Base-by-base conservation (phyloP, 1,139 yeast species). In the Protomyces inouyei region DNA sequence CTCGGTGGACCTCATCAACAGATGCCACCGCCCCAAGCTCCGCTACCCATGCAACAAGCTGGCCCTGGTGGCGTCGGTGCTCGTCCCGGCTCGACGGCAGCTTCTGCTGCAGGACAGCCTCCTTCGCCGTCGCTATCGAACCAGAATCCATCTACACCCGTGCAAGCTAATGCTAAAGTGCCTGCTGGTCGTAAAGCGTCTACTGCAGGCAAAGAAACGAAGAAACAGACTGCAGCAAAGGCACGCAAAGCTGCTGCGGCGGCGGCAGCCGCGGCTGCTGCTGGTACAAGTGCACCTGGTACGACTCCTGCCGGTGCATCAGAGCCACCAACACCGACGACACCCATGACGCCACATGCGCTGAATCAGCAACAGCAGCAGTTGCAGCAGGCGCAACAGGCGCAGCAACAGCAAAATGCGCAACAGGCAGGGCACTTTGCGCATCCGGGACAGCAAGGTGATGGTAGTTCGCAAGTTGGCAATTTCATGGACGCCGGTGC, bases 101-200 rank as follows among this genome's bases (percentile, higher is more conserved):
- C 64, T 51, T 64, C 65, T 4, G 68, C 67, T n/a, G 43, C 43
- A 28, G 67, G 66, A 25, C 67, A 69, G 14, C 75, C 76, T 3
- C 68, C 72, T 28, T 75, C 81, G 1, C 79, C 80, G 6, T 70
- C 72, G 55, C 68, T 72, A 45, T 69, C 69, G 4, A 73, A 71
- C 64, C 60, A 65, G 14, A 66, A 67, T 23, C 80, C 81, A 54
- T 76, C 81, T n/a, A 83, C 82, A 65, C 76, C 80, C 2, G 75
- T 76, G 55, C 81, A 83, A 79, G 76, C 81, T 1, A 72, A 77
- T 46, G 74, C 76, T 55, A 69, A 79, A 52, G 69, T 79, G 37
- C 76, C 79, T 73, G 72, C 73, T 59, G 74, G 73, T 54, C 80
- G 79, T 61, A 76, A 79, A 71, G 75, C 79, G 51, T 75, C 76